Base-by-base conservation (phyloP, 441 rosid species). In the Brassica balearica region DNA sequence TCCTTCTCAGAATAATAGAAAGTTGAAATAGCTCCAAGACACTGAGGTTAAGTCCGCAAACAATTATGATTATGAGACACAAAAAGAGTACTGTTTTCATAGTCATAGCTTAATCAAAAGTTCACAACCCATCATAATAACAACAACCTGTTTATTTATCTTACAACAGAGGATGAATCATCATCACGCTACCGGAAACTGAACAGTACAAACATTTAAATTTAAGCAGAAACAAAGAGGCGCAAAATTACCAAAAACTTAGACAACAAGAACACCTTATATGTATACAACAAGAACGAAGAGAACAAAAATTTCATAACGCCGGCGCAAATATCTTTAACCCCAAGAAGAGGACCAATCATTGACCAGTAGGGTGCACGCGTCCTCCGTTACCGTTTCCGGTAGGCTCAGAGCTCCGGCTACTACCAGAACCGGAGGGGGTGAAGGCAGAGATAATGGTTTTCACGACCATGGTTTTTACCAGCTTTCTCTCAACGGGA, bases 391-490 rank as follows among this genome's bases (percentile, higher is more conserved):
- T 12, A 36, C 14, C 29, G 14, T 59, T 59, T 2, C 75, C 66
- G 32, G 71, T 23, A 70, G 59, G 6, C 3, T 55, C 65, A 55
- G 66, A 23, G 65, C 10, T 1, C 51, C 62, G 36, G 63, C 22
- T 19, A 63, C 65, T 22, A 62, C 46, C 38, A 7, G 75, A 46
- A 46, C 48, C 48, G 48, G 56, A 77, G 60, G 10, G 65, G 23
- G 71, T 66, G 69, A 72, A 8, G 73, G 38, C 62, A 68, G 7
- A 29, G 9, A 61, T 15, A 56, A 77, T 78, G 74, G 74, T 72
- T 68, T 79, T 68, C 17, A 78, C 77, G 72, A 82, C 82, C 81
- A 74, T 78, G 6, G 75, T 81, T 69, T 85, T 84, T 51, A 88
- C 88, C 4, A 65, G 73, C 60, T 43, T 81, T 63, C 77, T 82